These are phyloP conservation scores for Kazachstania africana DNA, from an alignment of 805 yeast species.

Conservation along the genomic window DNA sequence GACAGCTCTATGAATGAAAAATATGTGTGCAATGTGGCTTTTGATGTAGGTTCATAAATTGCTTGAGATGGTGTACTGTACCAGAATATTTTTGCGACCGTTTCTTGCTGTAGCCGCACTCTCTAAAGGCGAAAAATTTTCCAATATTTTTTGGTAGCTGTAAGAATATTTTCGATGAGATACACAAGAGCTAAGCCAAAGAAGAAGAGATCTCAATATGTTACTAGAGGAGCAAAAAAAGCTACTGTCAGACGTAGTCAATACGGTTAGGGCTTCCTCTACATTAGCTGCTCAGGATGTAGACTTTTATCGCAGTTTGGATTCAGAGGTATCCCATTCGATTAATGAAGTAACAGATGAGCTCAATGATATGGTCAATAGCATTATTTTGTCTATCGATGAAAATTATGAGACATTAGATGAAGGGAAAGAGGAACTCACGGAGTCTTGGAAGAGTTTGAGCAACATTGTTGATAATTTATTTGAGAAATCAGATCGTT, in stretches of 20 bases:
- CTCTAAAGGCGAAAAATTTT: too few relatives aligned
- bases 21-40: too few relatives aligned
- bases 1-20: too few relatives aligned
- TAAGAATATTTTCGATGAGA: too few relatives aligned
- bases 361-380: slow-evolving; percentile 36
- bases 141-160: too few relatives aligned
- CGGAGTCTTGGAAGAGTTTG: slow-evolving; percentile 48
- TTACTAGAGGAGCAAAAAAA: too few relatives aligned
- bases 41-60: too few relatives aligned
- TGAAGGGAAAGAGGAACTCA: slow-evolving; percentile 32
- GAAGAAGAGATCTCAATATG: too few relatives aligned
- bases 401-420: slow-evolving; percentile 20
- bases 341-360: slow-evolving; percentile 32
- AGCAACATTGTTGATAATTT: slow-evolving; percentile 54
- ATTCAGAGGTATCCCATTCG: slow-evolving; percentile 31
- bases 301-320: slow-evolving; percentile 59
- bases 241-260: slow-evolving; percentile 5
- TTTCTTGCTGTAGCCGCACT: too few relatives aligned
- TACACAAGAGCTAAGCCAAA: too few relatives aligned
- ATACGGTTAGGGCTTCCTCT: slow-evolving; percentile 52
- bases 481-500: slow-evolving; percentile 66
- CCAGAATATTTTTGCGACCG: too few relatives aligned
- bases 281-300: slow-evolving; percentile 71
- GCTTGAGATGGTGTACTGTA: too few relatives aligned
- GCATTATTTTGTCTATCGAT: slow-evolving; percentile 30